These are phyloP conservation scores for Striga asiatica DNA, from an alignment of 257 asterid genomes.

Conservation along the genomic window DNA sequence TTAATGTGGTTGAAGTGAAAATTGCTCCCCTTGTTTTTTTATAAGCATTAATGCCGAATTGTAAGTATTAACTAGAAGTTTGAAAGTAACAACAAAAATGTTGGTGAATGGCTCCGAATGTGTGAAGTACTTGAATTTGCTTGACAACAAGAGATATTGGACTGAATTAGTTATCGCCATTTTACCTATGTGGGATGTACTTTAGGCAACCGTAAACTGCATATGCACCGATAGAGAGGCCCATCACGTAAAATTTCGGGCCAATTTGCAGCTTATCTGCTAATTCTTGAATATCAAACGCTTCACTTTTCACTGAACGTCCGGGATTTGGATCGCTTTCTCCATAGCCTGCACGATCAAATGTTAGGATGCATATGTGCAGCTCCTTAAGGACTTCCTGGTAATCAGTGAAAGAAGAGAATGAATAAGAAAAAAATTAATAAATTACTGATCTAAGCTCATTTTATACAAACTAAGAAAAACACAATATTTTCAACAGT, in stretches of 20 bases:
- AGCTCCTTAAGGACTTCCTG: conserved; percentile 52
- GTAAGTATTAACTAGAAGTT: too few species aligned
- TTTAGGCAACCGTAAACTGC: conserved; percentile 48
- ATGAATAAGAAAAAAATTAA: not conserved
- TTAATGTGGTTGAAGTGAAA: too few species aligned
- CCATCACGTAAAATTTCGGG: conserved; percentile 41
- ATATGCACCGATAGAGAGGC: conserved; percentile 57
- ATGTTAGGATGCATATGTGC: conserved; percentile 34
- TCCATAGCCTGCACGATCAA: conserved; percentile 76
- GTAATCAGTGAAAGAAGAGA: conserved; percentile 2
- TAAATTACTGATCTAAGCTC: not conserved
- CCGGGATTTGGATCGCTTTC: conserved; percentile 68
- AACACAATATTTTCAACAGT: too few species aligned
- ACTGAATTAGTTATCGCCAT: not conserved
- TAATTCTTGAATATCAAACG: conserved; percentile 55
- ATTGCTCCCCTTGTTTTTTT: too few species aligned
- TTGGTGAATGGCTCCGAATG: not conserved
- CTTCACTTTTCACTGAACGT: conserved; percentile 57
- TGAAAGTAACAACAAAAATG: too few species aligned
- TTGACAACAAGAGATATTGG: not conserved
- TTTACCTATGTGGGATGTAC: conserved; percentile 56
- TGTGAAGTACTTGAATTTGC: not conserved
- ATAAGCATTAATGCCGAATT: too few species aligned
- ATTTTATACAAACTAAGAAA: too few species aligned
- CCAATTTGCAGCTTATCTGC: conserved; percentile 57